Base-by-base conservation (phyloP, 768 basidiomycete genomes). In the Lentinula sp. region DNA sequence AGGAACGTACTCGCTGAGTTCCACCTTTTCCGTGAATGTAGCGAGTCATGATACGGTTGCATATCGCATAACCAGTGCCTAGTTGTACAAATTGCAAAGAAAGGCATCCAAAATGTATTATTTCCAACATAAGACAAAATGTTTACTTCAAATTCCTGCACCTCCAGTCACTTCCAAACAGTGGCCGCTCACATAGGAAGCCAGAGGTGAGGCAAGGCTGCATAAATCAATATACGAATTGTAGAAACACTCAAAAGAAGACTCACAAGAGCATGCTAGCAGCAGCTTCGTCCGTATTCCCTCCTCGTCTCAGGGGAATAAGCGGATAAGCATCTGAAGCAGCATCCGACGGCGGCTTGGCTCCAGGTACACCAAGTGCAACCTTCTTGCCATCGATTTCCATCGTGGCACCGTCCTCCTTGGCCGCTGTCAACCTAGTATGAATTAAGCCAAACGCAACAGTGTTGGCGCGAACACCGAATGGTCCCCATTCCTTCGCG, bases 121-220 rank as follows among this genome's bases (percentile, higher is more conserved):
- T n/a, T 6, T 43, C 6, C 15, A 16, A 28, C n/a, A 5, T 11
- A 8, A 11, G 9, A 8, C 9, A 18, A 18, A 34, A 34, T 28
- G 23, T 5, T 16, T 28, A 28, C 28, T 10, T 59, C 46, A 60
- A n/a, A 92, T 91, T 40, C 89, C 89, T 58, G 79, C 78, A 45
- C 92, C 92, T 37, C 91, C 91, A 40, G 91, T 93, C 21, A 90
- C 88, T 71, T 92, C 90, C 58, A 93, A 76, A 15, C 89, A 92
- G 73, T 93, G 92, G 7, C 91, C 91, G 50, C 81, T 84, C 59
- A 94, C 86, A 68, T 89, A 94, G 3, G 87, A 84, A 13, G 90
- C 88, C 23, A 94, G 75, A 9, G 89, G 89, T 13, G 88, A 91
- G 0, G 84, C 84, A 64, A 93, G 77, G 81, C 89, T 91, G 51